Percentiles rank a stretch among this genome's conserved stretches.
Evolutionary conservation across 305 asterid species (phyloP).

Genomic region (Fraxinus dipetala): DNA sequence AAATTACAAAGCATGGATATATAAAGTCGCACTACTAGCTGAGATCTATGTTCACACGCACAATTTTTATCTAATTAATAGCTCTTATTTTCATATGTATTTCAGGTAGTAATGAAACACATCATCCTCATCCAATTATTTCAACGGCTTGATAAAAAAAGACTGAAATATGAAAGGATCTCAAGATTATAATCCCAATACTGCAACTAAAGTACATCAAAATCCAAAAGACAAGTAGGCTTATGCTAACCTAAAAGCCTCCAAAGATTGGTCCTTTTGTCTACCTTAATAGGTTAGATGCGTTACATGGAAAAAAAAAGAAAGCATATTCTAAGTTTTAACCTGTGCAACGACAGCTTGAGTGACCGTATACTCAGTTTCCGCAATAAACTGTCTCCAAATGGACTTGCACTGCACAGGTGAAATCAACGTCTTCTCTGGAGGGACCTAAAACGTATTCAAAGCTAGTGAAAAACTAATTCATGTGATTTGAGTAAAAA

Average conservation of each 20-base stretch:
- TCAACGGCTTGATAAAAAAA: neutral
- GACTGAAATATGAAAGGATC: neutral
- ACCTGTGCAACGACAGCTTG: conserved; percentile 71
- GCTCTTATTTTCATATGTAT: neutral
- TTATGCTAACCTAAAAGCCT: neutral
- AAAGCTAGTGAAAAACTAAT: conserved; percentile 19
- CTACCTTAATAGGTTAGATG: neutral
- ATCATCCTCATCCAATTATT: neutral
- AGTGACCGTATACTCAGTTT: conserved; percentile 50
- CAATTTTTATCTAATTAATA: neutral
- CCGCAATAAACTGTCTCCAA: conserved; percentile 58
- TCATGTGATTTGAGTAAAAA: neutral
- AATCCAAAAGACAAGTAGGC: neutral
- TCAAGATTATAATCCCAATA: neutral
- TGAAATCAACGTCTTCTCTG: conserved; percentile 56
- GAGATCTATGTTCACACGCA: neutral
- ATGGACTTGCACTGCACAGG: conserved; percentile 60
- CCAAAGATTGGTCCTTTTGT: neutral
- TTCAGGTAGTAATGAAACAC: neutral
- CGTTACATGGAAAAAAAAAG: neutral
- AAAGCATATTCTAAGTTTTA: neutral
- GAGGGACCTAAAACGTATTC: conserved; percentile 38
- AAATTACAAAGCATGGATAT: neutral
- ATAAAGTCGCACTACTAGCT: neutral
- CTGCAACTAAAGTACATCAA: neutral